Conservation (phyloP, 139 green algal genomes). For the Pleodorina starrii region DNA sequence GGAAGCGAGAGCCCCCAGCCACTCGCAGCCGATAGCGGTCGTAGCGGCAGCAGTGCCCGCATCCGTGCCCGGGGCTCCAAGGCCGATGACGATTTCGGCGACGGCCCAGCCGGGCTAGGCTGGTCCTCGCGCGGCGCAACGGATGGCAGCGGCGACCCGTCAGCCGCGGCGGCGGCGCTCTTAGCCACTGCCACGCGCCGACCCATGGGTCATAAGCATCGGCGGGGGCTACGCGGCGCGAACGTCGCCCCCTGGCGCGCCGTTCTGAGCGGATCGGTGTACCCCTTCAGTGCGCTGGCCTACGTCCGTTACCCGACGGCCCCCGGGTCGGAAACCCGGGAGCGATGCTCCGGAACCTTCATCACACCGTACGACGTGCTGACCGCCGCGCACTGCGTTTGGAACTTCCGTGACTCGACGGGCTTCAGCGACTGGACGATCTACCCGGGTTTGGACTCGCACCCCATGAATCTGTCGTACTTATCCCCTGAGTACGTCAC, state of each 20-base stretch:
- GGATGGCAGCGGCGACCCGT: no score
- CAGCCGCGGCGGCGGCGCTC: no score
- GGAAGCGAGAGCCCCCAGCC: no score
- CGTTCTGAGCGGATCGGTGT: background rate
- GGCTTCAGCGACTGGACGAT: conserved; percentile 35
- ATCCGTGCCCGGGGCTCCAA: no score
- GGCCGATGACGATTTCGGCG: no score
- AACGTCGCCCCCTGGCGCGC: conserved; percentile 36
- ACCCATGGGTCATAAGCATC: background rate
- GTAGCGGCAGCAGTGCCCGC: no score
- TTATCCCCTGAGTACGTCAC: background rate
- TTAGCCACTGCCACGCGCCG: no score
- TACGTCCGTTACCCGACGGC: background rate
- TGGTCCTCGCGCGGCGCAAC: background rate
- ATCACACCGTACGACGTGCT: conserved; percentile 51
- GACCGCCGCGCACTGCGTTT: conserved; percentile 63
- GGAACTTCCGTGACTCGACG: conserved; percentile 46
- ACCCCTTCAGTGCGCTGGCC: background rate
- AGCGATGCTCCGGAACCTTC: conserved; percentile 51
- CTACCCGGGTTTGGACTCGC: background rate
- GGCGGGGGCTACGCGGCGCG: background rate
- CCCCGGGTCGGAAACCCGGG: background rate
- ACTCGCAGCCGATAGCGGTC: no score
- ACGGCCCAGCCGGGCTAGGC: no score
- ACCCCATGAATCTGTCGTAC: background rate